Percentiles rank a stretch among this genome's conserved stretches.
phyloP scores from a whole-genome alignment of 2,329 filamentous ascomycete species.

The Magnaporthales sp. region DNA sequence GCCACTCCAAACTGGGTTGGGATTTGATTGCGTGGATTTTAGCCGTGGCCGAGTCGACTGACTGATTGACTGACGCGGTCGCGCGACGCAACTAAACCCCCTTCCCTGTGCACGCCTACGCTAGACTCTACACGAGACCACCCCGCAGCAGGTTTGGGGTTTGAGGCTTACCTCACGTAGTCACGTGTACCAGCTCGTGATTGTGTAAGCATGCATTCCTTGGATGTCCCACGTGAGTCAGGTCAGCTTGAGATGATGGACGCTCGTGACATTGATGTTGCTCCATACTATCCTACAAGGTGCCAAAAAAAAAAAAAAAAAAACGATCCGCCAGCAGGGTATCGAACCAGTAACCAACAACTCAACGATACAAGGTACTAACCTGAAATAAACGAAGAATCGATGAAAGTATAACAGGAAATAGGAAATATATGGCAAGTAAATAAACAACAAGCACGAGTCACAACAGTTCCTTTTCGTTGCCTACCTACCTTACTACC shows the following conservation, averaged over 20 bases:
- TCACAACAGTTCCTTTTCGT: background rate
- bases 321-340: background rate
- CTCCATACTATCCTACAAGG: too few relatives aligned
- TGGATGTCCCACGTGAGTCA: too few relatives aligned
- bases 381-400: background rate
- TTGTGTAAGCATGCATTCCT: background rate
- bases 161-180: background rate
- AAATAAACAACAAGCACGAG: background rate
- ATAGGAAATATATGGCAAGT: background rate
- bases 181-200: background rate
- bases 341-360: background rate
- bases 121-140: background rate
- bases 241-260: too few relatives aligned
- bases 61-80: conserved; percentile 1
- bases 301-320: background rate
- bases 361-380: background rate
- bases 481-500: background rate
- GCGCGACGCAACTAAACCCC: background rate
- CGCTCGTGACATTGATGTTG: too few relatives aligned
- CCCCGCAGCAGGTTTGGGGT: background rate
- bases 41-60: background rate
- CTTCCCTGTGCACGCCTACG: background rate
- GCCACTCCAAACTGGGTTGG: background rate
- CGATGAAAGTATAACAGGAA: background rate
- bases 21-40: conserved; percentile 1